Evolutionary conservation across 2,329 filamentous ascomycete genomes (phyloP).

Genomic region (Trichoderma sp.): DNA sequence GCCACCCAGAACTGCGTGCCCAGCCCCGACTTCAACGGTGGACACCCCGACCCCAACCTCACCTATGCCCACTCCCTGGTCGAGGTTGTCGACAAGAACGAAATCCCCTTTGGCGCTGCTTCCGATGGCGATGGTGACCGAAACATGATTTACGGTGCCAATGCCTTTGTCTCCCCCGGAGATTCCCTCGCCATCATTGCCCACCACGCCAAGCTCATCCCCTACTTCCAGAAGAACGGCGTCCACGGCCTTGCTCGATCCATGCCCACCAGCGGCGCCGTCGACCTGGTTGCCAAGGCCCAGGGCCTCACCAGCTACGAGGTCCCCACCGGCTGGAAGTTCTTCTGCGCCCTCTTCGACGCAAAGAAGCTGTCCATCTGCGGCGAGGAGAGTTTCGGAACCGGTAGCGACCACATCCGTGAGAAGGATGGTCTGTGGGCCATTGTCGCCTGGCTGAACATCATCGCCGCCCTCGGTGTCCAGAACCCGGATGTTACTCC

Average conservation of each 20-base stretch:
- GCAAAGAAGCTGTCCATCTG: slow-evolving; percentile 96
- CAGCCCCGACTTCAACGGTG: slow-evolving; percentile 91
- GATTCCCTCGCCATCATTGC: slow-evolving; percentile 98
- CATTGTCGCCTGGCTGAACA: slow-evolving; percentile 96
- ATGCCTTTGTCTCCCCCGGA: slow-evolving; percentile 92
- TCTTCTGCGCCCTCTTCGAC: slow-evolving; percentile 96
- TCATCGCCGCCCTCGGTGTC: slow-evolving; percentile 90
- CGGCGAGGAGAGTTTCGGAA: slow-evolving; percentile 97
- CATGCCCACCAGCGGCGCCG: slow-evolving; percentile 95
- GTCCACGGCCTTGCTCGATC: slow-evolving; percentile 93
- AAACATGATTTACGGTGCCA: slow-evolving; percentile 99
- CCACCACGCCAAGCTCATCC: slow-evolving; percentile 92
- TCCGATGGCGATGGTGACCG: slow-evolving; percentile 97
- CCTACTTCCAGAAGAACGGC: slow-evolving; percentile 97
- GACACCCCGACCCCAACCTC: slow-evolving; percentile 96
- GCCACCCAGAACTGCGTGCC: slow-evolving; percentile 88
- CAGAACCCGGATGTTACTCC: slow-evolving; percentile 75
- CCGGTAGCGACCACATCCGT: slow-evolving; percentile 96
- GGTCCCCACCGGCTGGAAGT: slow-evolving; percentile 98
- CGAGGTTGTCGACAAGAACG: slow-evolving; percentile 84
- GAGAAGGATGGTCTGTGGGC: slow-evolving; percentile 99
- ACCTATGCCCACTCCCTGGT: slow-evolving; percentile 95
- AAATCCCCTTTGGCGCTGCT: slow-evolving; percentile 92
- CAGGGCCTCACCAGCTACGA: slow-evolving; percentile 91
- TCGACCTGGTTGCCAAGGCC: slow-evolving; percentile 93